Evolutionary conservation across 306 rosid genomes (phyloP).

Genomic region (Dryas drummondii): DNA sequence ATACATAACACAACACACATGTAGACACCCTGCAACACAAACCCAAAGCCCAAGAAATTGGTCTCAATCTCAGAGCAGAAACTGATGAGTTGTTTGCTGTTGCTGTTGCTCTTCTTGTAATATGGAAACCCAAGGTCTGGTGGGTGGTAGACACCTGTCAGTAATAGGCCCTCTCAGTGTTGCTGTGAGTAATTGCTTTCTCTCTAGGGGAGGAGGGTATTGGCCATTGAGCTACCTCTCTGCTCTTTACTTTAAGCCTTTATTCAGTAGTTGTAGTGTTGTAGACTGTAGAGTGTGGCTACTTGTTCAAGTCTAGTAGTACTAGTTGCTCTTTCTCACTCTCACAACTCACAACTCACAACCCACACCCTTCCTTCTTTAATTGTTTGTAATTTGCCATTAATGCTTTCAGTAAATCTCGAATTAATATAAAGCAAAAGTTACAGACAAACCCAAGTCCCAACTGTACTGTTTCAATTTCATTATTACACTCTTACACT

Average conservation of each 20-base stretch:
- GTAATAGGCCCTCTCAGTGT: slow-evolving; percentile 28
- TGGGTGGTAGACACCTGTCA: slow-evolving; percentile 37
- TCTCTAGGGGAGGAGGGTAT: slow-evolving; percentile 12
- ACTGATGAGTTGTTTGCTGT: too few relatives aligned
- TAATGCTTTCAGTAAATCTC: slow-evolving; percentile 35
- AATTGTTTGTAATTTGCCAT: slow-evolving; percentile 32
- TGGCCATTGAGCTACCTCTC: not conserved
- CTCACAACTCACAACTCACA: too few relatives aligned
- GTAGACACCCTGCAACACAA: slow-evolving; percentile 6
- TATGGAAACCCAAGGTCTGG: not conserved
- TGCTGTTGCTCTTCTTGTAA: too few relatives aligned
- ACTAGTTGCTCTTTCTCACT: not conserved
- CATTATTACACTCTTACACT: not conserved
- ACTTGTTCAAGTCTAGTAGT: slow-evolving; percentile 4
- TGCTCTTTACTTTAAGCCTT: not conserved
- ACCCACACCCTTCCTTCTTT: not conserved
- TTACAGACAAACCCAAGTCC: slow-evolving; percentile 35
- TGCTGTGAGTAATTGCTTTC: slow-evolving; percentile 41
- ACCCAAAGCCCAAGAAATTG: slow-evolving; percentile 43
- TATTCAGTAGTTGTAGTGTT: slow-evolving; percentile 11
- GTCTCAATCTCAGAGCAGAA: slow-evolving; percentile 13
- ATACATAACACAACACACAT: slow-evolving; percentile 15
- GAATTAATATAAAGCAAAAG: slow-evolving; percentile 5
- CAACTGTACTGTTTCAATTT: slow-evolving; percentile 17
- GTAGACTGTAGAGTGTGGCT: slow-evolving; percentile 29